A percentile compares a stretch with the other conserved stretches of the same genome.
phyloP scores from a whole-genome alignment of 148 eudicot species.

The Arctostaphylos glauca region DNA sequence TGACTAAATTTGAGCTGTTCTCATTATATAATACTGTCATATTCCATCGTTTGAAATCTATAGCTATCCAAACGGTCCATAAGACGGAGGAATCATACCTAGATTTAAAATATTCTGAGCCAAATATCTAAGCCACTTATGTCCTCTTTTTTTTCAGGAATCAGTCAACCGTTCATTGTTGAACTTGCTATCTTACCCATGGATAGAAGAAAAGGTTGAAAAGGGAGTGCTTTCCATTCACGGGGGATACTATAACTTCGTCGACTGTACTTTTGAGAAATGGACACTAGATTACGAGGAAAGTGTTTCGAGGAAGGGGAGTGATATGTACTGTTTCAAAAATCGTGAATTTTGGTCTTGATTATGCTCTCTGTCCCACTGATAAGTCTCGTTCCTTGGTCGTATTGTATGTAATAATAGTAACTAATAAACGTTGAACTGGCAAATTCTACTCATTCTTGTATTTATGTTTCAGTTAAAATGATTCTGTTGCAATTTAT shows the following conservation, averaged over 20 bases:
- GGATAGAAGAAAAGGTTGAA: slow-evolving; percentile 81
- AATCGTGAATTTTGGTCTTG: slow-evolving; percentile 68
- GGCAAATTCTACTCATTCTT: not conserved
- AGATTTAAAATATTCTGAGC: not conserved
- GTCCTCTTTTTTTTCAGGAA: slow-evolving; percentile 43
- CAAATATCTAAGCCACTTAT: not conserved
- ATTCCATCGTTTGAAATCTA: not conserved
- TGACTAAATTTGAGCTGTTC: not conserved
- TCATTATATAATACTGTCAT: not conserved
- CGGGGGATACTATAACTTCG: slow-evolving; percentile 90
- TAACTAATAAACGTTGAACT: not conserved
- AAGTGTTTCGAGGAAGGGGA: slow-evolving; percentile 18
- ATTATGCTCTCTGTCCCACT: not conserved
- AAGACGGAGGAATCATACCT: not conserved
- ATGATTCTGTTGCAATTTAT: not conserved
- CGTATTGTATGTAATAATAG: not conserved
- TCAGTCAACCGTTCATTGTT: slow-evolving; percentile 72
- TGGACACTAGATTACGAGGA: slow-evolving; percentile 79
- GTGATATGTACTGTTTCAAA: slow-evolving; percentile 37
- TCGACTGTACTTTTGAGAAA: slow-evolving; percentile 81
- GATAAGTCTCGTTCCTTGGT: not conserved
- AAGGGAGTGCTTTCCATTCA: slow-evolving; percentile 71
- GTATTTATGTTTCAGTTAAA: not conserved
- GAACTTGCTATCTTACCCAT: slow-evolving; percentile 89
- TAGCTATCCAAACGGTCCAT: not conserved